Conservation (phyloP, 805 yeast genomes). For the Hanseniaspora guilliermondii region DNA sequence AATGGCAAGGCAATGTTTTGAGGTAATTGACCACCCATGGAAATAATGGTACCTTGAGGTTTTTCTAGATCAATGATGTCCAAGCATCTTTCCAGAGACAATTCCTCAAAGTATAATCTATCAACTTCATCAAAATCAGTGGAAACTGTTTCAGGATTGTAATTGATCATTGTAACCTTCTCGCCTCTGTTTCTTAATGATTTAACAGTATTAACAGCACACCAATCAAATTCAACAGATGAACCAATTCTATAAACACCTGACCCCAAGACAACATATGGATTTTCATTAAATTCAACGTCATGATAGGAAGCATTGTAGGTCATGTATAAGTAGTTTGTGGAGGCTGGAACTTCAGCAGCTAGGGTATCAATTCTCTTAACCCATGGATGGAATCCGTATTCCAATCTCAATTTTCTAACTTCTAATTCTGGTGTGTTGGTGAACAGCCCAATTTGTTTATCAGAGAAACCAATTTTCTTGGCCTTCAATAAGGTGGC, state of each 20-base stretch:
- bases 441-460: constrained; percentile 80
- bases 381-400: constrained; percentile 79
- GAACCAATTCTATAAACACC: constrained; percentile 99
- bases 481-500: constrained; percentile 73
- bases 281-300: constrained; percentile 78
- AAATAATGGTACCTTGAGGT: constrained; percentile 81
- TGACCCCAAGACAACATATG: constrained; percentile 90
- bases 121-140: constrained; percentile 98
- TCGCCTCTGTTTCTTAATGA: constrained; percentile 74
- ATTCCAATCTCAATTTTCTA: constrained; percentile 75
- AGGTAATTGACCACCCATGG: constrained; percentile 99
- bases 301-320: constrained; percentile 86
- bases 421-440: constrained; percentile 83
- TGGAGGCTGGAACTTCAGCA: constrained; percentile 94
- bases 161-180: constrained; percentile 93
- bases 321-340: constrained; percentile 89
- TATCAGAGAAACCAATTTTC: constrained; percentile 92
- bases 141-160: constrained; percentile 97
- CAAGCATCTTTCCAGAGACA: constrained; percentile 82
- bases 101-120: constrained; percentile 88
- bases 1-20: constrained; percentile 88
- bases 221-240: constrained; percentile 98
- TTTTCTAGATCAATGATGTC: constrained; percentile 90
- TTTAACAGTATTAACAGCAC: constrained; percentile 95
- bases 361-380: constrained; percentile 98